These are phyloP conservation scores for Penicillium steckii DNA, from an alignment of 495 filamentous ascomycete genomes.

Conservation along the genomic window DNA sequence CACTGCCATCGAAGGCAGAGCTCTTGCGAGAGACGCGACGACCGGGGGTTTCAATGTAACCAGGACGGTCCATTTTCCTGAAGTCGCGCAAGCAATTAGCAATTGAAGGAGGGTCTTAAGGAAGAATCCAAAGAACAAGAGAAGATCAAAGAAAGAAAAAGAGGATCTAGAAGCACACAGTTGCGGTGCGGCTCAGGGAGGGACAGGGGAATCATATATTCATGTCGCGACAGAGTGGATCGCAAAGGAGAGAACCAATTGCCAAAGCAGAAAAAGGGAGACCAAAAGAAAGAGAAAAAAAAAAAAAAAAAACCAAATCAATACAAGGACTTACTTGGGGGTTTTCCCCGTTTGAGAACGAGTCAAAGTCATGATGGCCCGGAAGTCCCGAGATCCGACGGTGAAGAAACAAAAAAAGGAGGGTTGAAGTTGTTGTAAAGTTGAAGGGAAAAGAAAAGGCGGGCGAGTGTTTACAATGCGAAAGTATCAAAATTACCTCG, in stretches of 20 bases:
- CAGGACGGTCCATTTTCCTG: slow-evolving; percentile 57
- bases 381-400: slow-evolving; percentile 23
- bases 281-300: too few species aligned
- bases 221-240: slow-evolving; percentile 13
- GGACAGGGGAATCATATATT: slow-evolving; percentile 13
- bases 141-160: background rate
- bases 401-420: too few species aligned
- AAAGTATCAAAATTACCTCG: slow-evolving; percentile 18
- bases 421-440: slow-evolving; percentile 2
- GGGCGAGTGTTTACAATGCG: slow-evolving; percentile 29
- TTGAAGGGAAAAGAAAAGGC: slow-evolving; percentile 19
- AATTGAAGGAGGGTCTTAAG: background rate
- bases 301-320: slow-evolving; percentile 8
- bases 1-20: slow-evolving; percentile 31
- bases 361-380: slow-evolving; percentile 42
- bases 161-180: too few species aligned
- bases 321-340: slow-evolving; percentile 41
- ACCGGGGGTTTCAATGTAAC: slow-evolving; percentile 58
- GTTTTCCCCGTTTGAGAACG: slow-evolving; percentile 53
- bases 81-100: background rate
- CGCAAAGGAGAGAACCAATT: slow-evolving; percentile 16
- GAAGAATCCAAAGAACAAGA: background rate
- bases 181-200: background rate
- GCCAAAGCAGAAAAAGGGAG: slow-evolving; percentile 6
- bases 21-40: slow-evolving; percentile 46